A percentile compares a stretch with the other conserved stretches of the same genome.
These are phyloP conservation scores for Penicillium lividum DNA, from an alignment of 495 filamentous ascomycete genomes.

Conservation along the genomic window DNA sequence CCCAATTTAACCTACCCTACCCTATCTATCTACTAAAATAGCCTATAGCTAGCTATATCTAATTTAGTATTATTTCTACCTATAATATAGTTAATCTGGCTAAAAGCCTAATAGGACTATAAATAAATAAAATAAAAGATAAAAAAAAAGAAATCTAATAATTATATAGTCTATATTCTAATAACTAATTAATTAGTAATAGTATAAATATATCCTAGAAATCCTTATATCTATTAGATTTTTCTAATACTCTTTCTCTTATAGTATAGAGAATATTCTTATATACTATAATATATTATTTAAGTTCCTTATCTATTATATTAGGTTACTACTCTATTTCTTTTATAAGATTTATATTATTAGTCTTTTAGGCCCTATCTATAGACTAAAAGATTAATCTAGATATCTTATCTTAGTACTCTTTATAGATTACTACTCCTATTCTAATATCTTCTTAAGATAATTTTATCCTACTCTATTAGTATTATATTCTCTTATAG, in stretches of 20 bases:
- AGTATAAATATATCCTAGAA: neutral
- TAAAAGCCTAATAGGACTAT: no score
- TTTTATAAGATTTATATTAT: neutral
- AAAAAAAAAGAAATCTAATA: conserved; percentile 1
- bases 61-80: no score
- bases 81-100: no score
- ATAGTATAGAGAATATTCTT: neutral
- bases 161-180: neutral
- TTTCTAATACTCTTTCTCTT: neutral
- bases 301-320: neutral
- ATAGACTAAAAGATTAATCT: neutral
- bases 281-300: neutral
- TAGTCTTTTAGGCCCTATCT: neutral
- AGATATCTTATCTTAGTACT: neutral
- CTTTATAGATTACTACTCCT: neutral
- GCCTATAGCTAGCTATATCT: no score
- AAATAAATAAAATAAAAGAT: no score
- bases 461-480: neutral
- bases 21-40: no score
- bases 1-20: no score
- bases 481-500: neutral
- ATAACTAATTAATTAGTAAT: neutral
- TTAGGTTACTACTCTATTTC: neutral
- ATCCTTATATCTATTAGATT: neutral
- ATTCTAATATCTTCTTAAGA: neutral